phyloP scores from a whole-genome alignment of 108 stramenopile genomes.

The Pseudonitzschia multistriata region DNA sequence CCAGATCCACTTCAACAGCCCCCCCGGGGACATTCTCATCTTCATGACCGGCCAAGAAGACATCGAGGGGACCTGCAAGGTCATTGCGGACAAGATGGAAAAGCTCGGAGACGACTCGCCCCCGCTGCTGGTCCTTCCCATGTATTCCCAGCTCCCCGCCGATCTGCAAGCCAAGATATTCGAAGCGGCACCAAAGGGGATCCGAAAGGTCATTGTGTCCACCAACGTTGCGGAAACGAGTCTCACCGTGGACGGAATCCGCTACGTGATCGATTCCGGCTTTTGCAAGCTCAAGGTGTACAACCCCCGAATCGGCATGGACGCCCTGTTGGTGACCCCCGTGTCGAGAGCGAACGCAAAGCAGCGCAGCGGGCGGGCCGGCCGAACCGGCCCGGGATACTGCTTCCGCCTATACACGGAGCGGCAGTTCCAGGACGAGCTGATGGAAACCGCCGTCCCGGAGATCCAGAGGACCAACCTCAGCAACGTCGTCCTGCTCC shows the following conservation, averaged over 20 bases:
- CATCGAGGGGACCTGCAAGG: constrained; percentile 95
- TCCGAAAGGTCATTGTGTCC: constrained; percentile 95
- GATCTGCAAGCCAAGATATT: constrained; percentile 99
- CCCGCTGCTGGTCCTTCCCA: constrained; percentile 94
- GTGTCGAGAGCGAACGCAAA: constrained; percentile 97
- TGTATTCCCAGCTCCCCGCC: constrained; percentile 98
- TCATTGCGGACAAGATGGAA: constrained; percentile 91
- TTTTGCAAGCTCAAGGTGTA: constrained; percentile 99
- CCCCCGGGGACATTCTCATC: constrained; percentile 97
- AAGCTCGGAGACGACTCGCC: constrained; percentile 82
- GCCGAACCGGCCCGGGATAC: constrained; percentile 94
- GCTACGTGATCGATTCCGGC: constrained; percentile 91
- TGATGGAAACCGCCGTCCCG: constrained; percentile 94
- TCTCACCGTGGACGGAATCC: constrained; percentile 97
- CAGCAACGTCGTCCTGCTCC: constrained; percentile 97
- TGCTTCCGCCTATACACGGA: constrained; percentile 98
- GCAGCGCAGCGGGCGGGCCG: constrained; percentile 95
- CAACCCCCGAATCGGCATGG: constrained; percentile 99
- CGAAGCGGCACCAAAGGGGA: constrained; percentile 89
- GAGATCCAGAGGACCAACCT: constrained; percentile 99
- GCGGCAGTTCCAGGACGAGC: constrained; percentile 91
- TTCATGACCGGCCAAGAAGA: constrained; percentile 99
- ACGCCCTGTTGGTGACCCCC: constrained; percentile 95
- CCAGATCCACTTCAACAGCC: constrained; percentile 95
- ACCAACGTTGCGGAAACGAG: constrained; percentile 99